Evolutionary conservation across 2,329 filamentous ascomycete species (phyloP).

Genomic region (Xylaria sp.): DNA sequence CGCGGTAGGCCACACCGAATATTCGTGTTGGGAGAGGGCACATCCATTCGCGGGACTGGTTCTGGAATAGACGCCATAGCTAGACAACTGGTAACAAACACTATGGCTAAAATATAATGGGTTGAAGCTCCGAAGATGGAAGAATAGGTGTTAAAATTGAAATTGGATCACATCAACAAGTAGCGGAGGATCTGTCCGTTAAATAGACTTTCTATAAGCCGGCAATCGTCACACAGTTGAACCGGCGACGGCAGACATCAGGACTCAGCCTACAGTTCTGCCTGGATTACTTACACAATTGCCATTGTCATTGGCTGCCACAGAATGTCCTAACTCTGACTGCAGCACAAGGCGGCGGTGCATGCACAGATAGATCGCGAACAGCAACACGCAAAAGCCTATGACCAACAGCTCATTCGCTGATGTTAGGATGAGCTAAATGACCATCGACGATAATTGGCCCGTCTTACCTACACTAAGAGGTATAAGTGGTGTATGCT

Average conservation of each 20-base stretch:
- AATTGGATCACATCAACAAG: not conserved
- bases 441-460: constrained; percentile 10
- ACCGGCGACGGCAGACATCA: constrained; percentile 9
- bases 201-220: not conserved
- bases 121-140: not conserved
- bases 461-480: not conserved
- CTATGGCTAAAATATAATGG: not conserved
- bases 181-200: constrained; percentile 2
- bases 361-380: not conserved
- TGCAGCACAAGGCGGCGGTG: constrained; percentile 12
- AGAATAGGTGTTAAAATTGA: not conserved
- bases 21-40: not conserved
- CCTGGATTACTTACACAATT: constrained; percentile 28
- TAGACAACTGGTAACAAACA: not conserved
- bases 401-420: constrained; percentile 6
- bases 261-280: constrained; percentile 25
- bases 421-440: not conserved
- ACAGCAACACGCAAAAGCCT: not conserved
- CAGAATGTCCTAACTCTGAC: not conserved
- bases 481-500: too few relatives aligned
- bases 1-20: not conserved
- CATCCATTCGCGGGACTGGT: not conserved
- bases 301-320: constrained; percentile 28
- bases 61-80: constrained; percentile 15
- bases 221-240: not conserved